Evolutionary conservation across 169 alveolate genomes (phyloP), one percentile per base, ranked within the genome.

Genomic region (Plasmodium gonderi): DNA sequence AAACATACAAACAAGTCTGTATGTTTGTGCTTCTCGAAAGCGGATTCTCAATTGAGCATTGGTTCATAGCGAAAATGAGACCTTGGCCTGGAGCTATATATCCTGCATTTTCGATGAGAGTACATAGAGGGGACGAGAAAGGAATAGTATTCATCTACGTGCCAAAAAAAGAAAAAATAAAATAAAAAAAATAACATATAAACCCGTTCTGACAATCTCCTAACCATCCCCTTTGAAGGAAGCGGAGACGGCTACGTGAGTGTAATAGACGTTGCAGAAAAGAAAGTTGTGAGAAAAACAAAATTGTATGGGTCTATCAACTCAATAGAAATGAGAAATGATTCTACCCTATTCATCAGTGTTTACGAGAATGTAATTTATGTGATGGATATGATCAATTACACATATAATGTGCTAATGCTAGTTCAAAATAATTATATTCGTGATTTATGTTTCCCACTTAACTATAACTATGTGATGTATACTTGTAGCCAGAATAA

Each of bases 211-310:
- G 9, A 60, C 72, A 14, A 54, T 54, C 0, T 3, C 26, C 11
- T n/a, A 23, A 8, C 45, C 77, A 4, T 3, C 49, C 23, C 33
- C 79, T 12, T n/a, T 31, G n/a, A 74, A 87, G 93, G 93, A 20
- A 87, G 93, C 36, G 93, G 93, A 26, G 93, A 87, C 79, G 93
- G 93, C 14, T 74, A 74, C 17, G 79, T 87, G 0, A 87, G 93
- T 54, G 60, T 87, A 42, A 54, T 87, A 60, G 72, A 60, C 68
- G 69, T 87, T n/a, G 72, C 36, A 9, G 93, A 87, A 75, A 87
- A 60, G 23, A 87, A 87, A 42, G 31, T 87, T 36, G n/a, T 87
- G 12, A 87, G 51, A 23, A 75, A 87, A 29, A 87, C 85, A n/a
- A 87, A 87, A 42, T 5, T 87, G 54, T 87, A 54, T 17, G 93